Evolutionary conservation across 2,329 filamentous ascomycete species (phyloP).

Genomic region (Shiraia sp.): DNA sequence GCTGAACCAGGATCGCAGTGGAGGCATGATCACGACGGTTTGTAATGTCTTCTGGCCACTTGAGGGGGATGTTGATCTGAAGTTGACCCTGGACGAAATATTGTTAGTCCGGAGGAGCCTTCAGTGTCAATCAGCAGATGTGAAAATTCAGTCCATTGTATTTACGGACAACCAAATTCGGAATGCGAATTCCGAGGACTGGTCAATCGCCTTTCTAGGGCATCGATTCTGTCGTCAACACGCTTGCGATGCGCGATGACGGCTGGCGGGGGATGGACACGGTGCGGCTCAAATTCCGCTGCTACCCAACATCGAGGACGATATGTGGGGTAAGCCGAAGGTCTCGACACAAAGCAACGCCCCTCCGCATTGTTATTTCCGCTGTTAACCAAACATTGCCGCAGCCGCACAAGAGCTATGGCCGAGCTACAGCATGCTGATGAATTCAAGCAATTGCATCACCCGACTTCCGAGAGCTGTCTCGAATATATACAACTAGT

Average conservation of each 20-base stretch:
- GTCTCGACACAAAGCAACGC: constrained; percentile 6
- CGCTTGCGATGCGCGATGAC: constrained; percentile 9
- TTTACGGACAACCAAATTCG: constrained; percentile 3
- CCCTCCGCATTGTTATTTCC: constrained; percentile 21
- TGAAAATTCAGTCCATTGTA: not conserved
- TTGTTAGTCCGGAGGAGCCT: too few species aligned
- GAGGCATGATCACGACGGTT: constrained; percentile 30
- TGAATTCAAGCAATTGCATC: constrained; percentile 29
- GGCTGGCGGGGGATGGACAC: constrained; percentile 29
- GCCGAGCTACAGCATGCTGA: constrained; percentile 10
- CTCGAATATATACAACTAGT: constrained; percentile 21
- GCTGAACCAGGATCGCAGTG: constrained; percentile 59
- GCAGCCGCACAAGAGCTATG: constrained; percentile 20
- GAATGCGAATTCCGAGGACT: constrained; percentile 16
- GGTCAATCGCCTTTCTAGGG: too few species aligned
- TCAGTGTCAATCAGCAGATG: not conserved
- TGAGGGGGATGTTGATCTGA: too few species aligned
- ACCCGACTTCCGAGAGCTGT: constrained; percentile 27
- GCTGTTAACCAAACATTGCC: constrained; percentile 36
- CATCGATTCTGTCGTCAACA: too few species aligned
- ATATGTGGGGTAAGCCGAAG: constrained; percentile 29
- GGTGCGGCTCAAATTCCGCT: constrained; percentile 33
- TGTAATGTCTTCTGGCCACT: too few species aligned
- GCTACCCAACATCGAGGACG: constrained; percentile 13
- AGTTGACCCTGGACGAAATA: too few species aligned